A percentile compares a stretch with the other conserved stretches of the same genome.
phyloP scores from a whole-genome alignment of 352 stramenopile species.

The Pythium volutum region DNA sequence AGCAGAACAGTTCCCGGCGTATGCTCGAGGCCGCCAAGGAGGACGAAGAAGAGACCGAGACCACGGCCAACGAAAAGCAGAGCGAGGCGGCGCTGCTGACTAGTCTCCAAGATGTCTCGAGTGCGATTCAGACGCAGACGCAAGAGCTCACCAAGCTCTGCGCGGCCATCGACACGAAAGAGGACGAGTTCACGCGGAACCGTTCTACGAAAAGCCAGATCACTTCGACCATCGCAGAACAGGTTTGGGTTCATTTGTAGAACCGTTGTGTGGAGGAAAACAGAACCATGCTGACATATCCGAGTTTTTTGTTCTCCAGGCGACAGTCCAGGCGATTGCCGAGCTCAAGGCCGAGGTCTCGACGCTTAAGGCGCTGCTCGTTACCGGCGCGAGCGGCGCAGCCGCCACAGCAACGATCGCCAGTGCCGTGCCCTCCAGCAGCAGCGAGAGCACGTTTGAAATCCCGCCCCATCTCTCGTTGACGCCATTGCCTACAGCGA shows the following conservation, averaged over 20 bases:
- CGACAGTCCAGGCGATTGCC: slow-evolving; percentile 55
- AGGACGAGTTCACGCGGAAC: slow-evolving; percentile 49
- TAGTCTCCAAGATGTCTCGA: slow-evolving; percentile 45
- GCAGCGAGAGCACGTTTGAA: background rate
- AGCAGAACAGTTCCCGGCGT: slow-evolving; percentile 13
- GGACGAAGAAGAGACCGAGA: slow-evolving; percentile 39
- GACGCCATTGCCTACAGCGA: background rate
- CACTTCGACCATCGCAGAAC: slow-evolving; percentile 43
- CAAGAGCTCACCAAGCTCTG: slow-evolving; percentile 54
- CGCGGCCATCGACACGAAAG: slow-evolving; percentile 50
- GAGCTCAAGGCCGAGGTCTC: slow-evolving; percentile 68
- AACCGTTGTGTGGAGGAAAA: background rate
- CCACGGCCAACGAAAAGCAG: slow-evolving; percentile 32
- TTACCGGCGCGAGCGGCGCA: slow-evolving; percentile 28
- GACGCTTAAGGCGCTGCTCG: slow-evolving; percentile 56
- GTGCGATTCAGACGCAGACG: slow-evolving; percentile 65
- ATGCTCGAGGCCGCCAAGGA: slow-evolving; percentile 28
- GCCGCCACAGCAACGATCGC: background rate
- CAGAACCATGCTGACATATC: slow-evolving; percentile 1
- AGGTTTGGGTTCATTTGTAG: slow-evolving; percentile 24
- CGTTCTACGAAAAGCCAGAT: slow-evolving; percentile 43
- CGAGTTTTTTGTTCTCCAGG: slow-evolving; percentile 16
- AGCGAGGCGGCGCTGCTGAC: slow-evolving; percentile 41
- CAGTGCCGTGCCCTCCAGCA: background rate
- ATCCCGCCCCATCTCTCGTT: background rate